Base-by-base conservation (phyloP, 345 rosid species). In the Pugionium cornutum region DNA sequence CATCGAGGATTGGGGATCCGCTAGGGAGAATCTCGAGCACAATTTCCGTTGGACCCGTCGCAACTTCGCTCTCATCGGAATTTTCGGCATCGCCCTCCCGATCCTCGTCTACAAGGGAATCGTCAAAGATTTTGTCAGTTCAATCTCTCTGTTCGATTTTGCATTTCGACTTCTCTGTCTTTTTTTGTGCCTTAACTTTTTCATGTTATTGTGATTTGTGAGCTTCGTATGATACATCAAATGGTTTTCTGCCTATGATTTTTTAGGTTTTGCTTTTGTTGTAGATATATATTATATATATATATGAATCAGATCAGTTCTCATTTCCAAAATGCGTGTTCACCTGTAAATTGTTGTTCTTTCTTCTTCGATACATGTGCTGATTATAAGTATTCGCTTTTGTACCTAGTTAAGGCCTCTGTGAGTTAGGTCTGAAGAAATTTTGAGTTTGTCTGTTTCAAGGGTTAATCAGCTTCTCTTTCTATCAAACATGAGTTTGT, bases 1-100 rank as follows among this genome's bases (percentile, higher is more conserved):
- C 86, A 86, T 94, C 36, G 99, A 94, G 78, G 97, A 94, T 0
- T 94, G 99, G 97, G 6, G 95, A 76, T 9, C 81, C 0, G 90
- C 81, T 0, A 82, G 99, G 1, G 99, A 94, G 92, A 94, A 81
- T 68, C 87, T 94, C 30, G 99, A 94, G 78, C 52, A 85, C 45
- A 94, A 92, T 78, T 94, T 94, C 82, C 87, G 96, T 1, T 94
- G 97, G 96, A 83, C 90, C 9, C 96, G 97, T 48, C 96, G 97
- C 56, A 90, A 90, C 83, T 74, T 86, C 4, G 97, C 96, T 42
- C 77, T 94, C 53, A 77, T 94, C 58, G 96, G 99, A 65, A 31
- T 94, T 9, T 90, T 90, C 76, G 97, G 99, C 74, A 74, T 90
- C 82, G 99, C 89, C 11, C 9, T 90, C 63, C 99, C 99, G 34